Percentiles rank a stretch among this genome's conserved stretches.
phyloP scores from a whole-genome alignment of 805 yeast genomes.

The Zygosaccharomyces gambellarensis region DNA sequence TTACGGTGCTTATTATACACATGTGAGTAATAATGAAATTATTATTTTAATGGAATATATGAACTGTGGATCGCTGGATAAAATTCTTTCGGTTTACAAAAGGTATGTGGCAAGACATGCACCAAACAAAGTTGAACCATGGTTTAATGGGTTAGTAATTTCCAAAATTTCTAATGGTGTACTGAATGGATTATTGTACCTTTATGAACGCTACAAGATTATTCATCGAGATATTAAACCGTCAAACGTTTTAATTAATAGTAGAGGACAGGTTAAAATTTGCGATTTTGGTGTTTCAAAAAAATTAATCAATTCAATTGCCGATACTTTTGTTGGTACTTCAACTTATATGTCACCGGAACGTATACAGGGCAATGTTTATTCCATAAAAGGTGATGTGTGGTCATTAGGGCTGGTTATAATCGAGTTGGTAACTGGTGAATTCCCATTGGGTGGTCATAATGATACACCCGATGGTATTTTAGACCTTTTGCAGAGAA shows the following conservation, averaged over 20 bases:
- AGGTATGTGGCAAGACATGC: constrained; percentile 38
- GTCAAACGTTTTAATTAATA: constrained; percentile 82
- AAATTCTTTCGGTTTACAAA: constrained; percentile 57
- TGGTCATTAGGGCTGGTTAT: constrained; percentile 95
- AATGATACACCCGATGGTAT: constrained; percentile 75
- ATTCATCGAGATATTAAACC: constrained; percentile 97
- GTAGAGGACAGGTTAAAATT: constrained; percentile 79
- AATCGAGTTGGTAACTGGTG: constrained; percentile 82
- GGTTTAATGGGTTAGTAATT: constrained; percentile 52
- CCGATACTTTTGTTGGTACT: constrained; percentile 97
- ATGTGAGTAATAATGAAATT: constrained; percentile 51
- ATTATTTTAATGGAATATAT: constrained; percentile 93
- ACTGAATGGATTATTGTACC: constrained; percentile 71
- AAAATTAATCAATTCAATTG: constrained; percentile 86
- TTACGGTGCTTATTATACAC: constrained; percentile 80
- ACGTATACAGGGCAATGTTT: constrained; percentile 89
- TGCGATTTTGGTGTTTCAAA: constrained; percentile 97
- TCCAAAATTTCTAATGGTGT: constrained; percentile 73
- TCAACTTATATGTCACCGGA: constrained; percentile 98
- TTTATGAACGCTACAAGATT: constrained; percentile 79
- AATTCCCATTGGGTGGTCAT: constrained; percentile 65
- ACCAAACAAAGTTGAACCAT: constrained; percentile 12
- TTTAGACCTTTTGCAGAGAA: constrained; percentile 82
- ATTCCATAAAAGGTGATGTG: constrained; percentile 92
- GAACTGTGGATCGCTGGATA: constrained; percentile 90